Conservation (phyloP, 768 basidiomycete genomes). For the Pluteus cervinus region DNA sequence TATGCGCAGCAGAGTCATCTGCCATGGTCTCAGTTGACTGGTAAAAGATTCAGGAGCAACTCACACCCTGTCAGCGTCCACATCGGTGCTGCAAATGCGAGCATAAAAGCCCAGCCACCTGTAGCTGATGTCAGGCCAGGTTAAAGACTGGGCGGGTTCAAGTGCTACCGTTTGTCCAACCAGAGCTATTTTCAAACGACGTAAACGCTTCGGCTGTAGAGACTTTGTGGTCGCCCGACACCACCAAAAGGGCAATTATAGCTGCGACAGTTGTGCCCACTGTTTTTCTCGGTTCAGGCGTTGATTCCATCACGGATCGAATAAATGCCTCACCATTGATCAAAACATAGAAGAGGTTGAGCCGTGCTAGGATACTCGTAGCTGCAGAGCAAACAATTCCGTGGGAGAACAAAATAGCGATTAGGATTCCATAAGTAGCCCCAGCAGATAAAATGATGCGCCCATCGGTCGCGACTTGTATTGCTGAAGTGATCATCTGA, state of each 20-base stretch:
- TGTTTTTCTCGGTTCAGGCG: conserved; percentile 16
- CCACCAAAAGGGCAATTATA: conserved; percentile 52
- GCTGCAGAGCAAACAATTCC: conserved; percentile 69
- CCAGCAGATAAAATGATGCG: conserved; percentile 44
- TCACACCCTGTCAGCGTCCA: conserved; percentile 75
- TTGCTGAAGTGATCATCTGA: conserved; percentile 72
- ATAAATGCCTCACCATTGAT: conserved; percentile 44
- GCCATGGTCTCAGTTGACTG: conserved; percentile 5
- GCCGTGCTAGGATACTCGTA: conserved; percentile 54
- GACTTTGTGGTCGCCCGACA: conserved; percentile 50
- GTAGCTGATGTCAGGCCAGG: too few species aligned
- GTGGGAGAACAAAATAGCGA: conserved; percentile 60
- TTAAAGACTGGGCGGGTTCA: too few species aligned
- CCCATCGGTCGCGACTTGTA: conserved; percentile 56
- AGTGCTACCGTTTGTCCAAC: conserved; percentile 62
- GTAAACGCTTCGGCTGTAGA: conserved; percentile 67
- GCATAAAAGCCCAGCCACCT: conserved; percentile 72
- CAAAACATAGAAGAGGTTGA: conserved; percentile 66
- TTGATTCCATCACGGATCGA: background rate
- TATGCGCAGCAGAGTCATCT: conserved; percentile 77
- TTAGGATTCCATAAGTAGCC: conserved; percentile 61
- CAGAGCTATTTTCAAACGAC: conserved; percentile 63
- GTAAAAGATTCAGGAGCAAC: conserved; percentile 14
- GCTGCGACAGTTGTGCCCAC: conserved; percentile 63
- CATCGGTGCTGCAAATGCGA: conserved; percentile 72